Evolutionary conservation across 2,329 filamentous ascomycete genomes (phyloP).

Genomic region (Sclerotinia nivalis): DNA sequence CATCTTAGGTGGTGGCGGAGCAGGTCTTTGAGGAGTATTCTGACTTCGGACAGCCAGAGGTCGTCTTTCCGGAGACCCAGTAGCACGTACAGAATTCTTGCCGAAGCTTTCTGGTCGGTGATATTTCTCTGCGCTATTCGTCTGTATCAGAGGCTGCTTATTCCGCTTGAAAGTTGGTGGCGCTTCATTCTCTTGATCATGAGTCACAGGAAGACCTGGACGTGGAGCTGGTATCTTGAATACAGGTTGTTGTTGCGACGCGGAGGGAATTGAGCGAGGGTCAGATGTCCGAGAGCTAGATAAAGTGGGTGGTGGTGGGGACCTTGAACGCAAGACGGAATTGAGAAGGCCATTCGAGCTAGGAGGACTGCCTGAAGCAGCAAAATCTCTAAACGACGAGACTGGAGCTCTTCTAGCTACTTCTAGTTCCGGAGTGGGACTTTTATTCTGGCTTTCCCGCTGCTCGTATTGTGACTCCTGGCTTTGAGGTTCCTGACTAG

Average conservation of each 20-base stretch:
- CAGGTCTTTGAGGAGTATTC: conserved; percentile 75
- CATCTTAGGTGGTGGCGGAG: conserved; percentile 91
- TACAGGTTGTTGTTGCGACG: conserved; percentile 49
- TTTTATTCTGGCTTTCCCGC: conserved; percentile 37
- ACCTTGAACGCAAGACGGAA: conserved; percentile 37
- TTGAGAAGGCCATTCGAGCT: conserved; percentile 45
- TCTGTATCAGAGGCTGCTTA: conserved; percentile 36
- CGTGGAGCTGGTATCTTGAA: conserved; percentile 60
- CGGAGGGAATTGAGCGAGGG: conserved; percentile 45
- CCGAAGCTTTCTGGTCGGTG: conserved; percentile 53
- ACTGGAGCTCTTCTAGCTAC: conserved; percentile 4
- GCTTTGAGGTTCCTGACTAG: conserved; percentile 39
- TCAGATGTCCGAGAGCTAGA: conserved; percentile 37
- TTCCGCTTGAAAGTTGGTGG: conserved; percentile 65
- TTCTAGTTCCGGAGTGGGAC: conserved; percentile 35
- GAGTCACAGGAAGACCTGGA: conserved; percentile 58
- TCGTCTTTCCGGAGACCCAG: conserved; percentile 56
- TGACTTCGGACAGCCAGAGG: conserved; percentile 55
- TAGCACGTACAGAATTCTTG: conserved; percentile 42
- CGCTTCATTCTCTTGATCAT: conserved; percentile 84
- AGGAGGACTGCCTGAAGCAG: conserved; percentile 61
- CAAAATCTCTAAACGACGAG: conserved; percentile 35
- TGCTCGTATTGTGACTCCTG: conserved; percentile 35
- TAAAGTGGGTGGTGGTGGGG: conserved; percentile 37
- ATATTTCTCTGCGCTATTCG: conserved; percentile 49